Base-by-base conservation (phyloP, 2,329 filamentous ascomycete genomes). In the Talaromyces marneffei region DNA sequence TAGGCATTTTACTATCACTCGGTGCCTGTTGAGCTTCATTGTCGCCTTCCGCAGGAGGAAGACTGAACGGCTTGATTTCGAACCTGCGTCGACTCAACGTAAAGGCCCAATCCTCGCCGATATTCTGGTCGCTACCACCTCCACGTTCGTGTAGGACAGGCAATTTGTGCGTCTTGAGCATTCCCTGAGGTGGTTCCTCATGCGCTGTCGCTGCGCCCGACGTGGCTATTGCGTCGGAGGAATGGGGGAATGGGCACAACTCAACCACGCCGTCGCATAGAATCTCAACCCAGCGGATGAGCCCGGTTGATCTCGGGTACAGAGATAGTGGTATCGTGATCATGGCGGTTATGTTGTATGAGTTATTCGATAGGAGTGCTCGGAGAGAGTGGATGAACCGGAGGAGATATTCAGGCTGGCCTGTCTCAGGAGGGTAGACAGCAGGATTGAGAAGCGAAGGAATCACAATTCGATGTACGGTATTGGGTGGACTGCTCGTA, bases 101-200 rank as follows among this genome's bases (percentile, higher is more conserved):
- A 74, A 99, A 99, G 4, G 92, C 92, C 75, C 96, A 83, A 75
- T 97, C 92, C 70, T 96, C 90, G 25, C 90, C 87, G 59, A 88
- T 82, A 64, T 86, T 86, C 62, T 84, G 84, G 40, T 84, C 82
- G 9, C 86, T 87, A 14, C 91, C 91, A 2, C 92, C 92, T 1
- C 94, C 93, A 66, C 90, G 91, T 72, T 97, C 93, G 63, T 95
- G 90, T 66, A 91, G 87, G 0, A 96, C 81, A 0, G 94, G 93
- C 37, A 97, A 75, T 59, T 87, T 87, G 73, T 96, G 91, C 0
- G 95, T 85, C 64, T 87, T 89, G 18, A 97, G 77, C 75, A 97
- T 85, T 0, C 94, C 94, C 71, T 97, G 93, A 1, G 89, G 87
- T 61, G 88, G 86, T 62, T 96, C 91, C 63, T 90, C 88, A 3